These are phyloP conservation scores for Ogataea pini DNA, from an alignment of 805 yeast species.

Conservation along the genomic window DNA sequence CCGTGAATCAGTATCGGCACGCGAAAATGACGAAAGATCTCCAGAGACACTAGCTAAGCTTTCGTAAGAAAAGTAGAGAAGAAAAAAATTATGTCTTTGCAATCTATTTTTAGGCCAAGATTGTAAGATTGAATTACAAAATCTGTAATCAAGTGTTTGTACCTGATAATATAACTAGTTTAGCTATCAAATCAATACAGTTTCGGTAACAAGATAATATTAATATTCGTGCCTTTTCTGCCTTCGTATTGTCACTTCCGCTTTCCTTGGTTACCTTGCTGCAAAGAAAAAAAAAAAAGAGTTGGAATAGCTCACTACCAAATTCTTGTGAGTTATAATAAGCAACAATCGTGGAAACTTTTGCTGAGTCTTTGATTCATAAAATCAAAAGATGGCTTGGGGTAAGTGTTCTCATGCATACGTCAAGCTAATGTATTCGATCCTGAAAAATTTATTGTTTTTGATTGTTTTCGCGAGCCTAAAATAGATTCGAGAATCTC, in stretches of 20 bases:
- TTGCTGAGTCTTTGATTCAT: too few species aligned
- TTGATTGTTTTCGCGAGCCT: constrained; percentile 2
- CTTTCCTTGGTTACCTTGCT: background rate
- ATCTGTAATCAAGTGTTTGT: background rate
- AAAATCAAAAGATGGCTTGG: constrained; percentile 4
- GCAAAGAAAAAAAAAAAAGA: background rate
- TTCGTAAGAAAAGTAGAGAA: constrained; percentile 20
- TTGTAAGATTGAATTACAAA: too few species aligned
- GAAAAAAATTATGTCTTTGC: background rate
- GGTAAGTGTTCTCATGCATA: constrained; percentile 3
- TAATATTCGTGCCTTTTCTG: background rate
- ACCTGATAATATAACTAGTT: too few species aligned
- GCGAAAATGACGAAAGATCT: constrained; percentile 29
- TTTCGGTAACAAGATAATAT: constrained; percentile 2
- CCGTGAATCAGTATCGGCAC: constrained; percentile 38
- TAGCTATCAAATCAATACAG: background rate
- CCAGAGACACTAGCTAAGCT: constrained; percentile 24
- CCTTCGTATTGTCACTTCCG: background rate
- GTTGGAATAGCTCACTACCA: background rate
- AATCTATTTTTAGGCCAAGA: constrained; percentile 1
- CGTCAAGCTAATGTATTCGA: constrained; percentile 1
- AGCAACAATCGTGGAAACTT: background rate
- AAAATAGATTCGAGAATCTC: constrained; percentile 1
- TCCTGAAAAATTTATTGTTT: background rate
- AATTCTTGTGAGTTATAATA: background rate